Base-by-base conservation (phyloP, 345 rosid genomes). In the Atalantia buxifolia region DNA sequence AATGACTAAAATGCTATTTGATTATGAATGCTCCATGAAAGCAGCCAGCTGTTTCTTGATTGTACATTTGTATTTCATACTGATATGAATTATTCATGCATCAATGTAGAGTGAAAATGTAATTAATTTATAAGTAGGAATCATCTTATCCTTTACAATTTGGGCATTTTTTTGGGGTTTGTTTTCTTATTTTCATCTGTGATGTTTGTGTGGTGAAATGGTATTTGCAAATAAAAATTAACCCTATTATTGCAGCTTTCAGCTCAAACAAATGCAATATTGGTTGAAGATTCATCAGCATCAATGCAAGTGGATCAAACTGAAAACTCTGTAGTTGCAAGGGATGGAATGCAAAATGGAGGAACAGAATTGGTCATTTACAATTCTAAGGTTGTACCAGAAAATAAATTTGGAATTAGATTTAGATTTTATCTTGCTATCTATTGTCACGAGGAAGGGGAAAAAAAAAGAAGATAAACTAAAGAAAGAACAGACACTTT, bases 271-370 rank as follows among this genome's bases (percentile, higher is more conserved):
- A 80, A 56, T 27, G 78, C 79, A 3, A n/a, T 76, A 60, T 55
- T 71, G 35, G 71, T 66, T 73, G 84, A 81, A 56, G 87, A 83
- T 69, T 79, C 87, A 59, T 42, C 87, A 50, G 59, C 83, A 36
- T 25, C 80, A 69, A 79, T 88, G 84, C 77, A 75, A 57, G 50
- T 84, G 79, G 88, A 89, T 77, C 67, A 85, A 75, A 85, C 78
- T 2, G 77, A 84, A 59, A 53, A 42, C 30, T 31, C 76, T 62
- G 30, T 75, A 22, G 78, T 62, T 72, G 73, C 77, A 7, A 75
- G 62, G 81, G 81, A 65, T 64, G 89, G 69, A 81, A 76, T 83
- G 57, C 85, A 77, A n/a, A 87, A 82, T 66, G 90, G 87, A 76
- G 91, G 92, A 56, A n/a, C 83, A 1, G 88, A 84, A 66, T 66